Evolutionary conservation across 176 grass and related monocot species (phyloP), one percentile per base, ranked within the genome.

Genomic region (Oryza rufipogon): DNA sequence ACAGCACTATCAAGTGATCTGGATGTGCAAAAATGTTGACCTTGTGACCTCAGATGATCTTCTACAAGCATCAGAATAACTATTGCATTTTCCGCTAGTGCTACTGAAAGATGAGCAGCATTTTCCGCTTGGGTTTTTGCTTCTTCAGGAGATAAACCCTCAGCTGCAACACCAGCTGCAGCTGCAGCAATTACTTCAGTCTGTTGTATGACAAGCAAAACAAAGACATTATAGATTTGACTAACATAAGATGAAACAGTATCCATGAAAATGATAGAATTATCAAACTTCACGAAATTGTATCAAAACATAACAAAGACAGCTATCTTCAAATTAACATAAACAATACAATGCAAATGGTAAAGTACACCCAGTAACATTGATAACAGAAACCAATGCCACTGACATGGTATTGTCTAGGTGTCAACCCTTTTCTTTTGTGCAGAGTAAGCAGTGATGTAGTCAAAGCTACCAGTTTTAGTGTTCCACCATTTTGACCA

Each of bases 21-120:
- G 66, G 87, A 79, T 71, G 84, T 83, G 86, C 81, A 91, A 88
- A 87, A 90, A 26, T 92, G 87, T 81, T 95, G 96, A 42, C 91
- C 93, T 83, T 98, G 96, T 77, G 92, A 85, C 65, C 96, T 91
- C 71, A 98, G 70, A 90, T 98, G 96, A 90, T 98, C 96, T 93
- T 98, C 96, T 42, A 98, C 93, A 80, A 98, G 93, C 96, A 98
- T 98, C 67, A 98, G 82, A 86, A 98, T 90, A 65, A 98, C 93
- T 71, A 98, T 91, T 16, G 93, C 91, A 86, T 98, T 98, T 86
- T 98, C 96, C 1, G 96, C 96, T 74, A 98, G 85, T 54, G 96
- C 96, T 88, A 98, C 93, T 68, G 96, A 95, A 74, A 98, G 96
- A 80, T 98, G 87, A 67, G 93, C 96, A 69, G 93, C 96, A 88